Conservation (phyloP, 1,139 yeast species). For the Protomyces lactucae-debilis region DNA sequence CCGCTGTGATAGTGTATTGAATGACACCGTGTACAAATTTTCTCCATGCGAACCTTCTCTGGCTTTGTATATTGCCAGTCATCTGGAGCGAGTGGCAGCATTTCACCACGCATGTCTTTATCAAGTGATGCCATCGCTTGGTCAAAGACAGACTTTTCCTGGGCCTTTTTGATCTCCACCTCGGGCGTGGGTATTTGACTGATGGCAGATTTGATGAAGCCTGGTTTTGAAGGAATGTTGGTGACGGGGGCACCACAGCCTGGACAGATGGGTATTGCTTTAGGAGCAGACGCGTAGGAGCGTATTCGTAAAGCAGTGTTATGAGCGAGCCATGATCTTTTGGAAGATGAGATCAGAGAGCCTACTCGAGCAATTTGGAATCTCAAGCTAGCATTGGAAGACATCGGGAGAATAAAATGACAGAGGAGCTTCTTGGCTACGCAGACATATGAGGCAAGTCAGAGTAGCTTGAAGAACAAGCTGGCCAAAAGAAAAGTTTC, state of each 20-base stretch:
- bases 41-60: neutral
- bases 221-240: slow-evolving; percentile 6
- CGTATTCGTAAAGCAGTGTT: neutral
- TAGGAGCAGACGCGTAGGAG: neutral
- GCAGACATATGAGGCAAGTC: too few relatives aligned
- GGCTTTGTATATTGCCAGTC: neutral
- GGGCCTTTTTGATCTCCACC: neutral
- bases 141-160: neutral
- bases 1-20: slow-evolving; percentile 13
- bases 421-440: too few relatives aligned
- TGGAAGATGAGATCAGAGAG: too few relatives aligned
- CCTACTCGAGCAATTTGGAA: too few relatives aligned
- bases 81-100: neutral
- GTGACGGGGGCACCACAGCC: slow-evolving; percentile 14
- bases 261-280: neutral
- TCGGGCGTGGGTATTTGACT: neutral
- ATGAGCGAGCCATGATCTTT: too few relatives aligned
- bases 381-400: too few relatives aligned
- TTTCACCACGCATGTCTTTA: neutral
- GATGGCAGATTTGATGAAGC: neutral
- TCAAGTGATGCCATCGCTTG: neutral
- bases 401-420: too few relatives aligned
- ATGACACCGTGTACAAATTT: slow-evolving; percentile 15
- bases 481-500: too few relatives aligned
- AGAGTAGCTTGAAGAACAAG: too few relatives aligned